Evolutionary conservation across 768 basidiomycete genomes (phyloP).

Genomic region (Nidularia pulvinata): DNA sequence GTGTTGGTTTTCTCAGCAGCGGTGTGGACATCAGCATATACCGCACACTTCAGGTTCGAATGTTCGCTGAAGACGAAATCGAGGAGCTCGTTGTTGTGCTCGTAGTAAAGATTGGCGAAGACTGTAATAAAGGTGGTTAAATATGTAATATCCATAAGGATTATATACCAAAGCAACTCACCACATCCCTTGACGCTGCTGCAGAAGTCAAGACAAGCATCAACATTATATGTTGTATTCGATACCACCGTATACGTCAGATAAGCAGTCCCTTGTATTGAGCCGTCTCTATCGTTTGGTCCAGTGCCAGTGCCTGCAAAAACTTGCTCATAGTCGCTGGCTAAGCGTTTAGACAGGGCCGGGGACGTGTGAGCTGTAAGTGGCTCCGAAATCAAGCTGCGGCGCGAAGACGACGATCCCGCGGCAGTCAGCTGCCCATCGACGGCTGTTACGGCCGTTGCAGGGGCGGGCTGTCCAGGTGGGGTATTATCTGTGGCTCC

Average conservation of each 20-base stretch:
- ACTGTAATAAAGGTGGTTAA: slow-evolving; percentile 19
- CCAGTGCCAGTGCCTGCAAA: slow-evolving; percentile 36
- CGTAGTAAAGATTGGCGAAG: slow-evolving; percentile 49
- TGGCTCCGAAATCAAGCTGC: not conserved
- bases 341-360: slow-evolving; percentile 12
- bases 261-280: slow-evolving; percentile 49
- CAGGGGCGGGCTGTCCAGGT: slow-evolving; percentile 31
- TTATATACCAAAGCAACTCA: slow-evolving; percentile 16
- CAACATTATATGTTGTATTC: slow-evolving; percentile 43
- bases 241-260: slow-evolving; percentile 43
- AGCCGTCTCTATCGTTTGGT: slow-evolving; percentile 33
- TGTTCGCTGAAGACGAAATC: slow-evolving; percentile 32
- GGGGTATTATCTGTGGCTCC: slow-evolving; percentile 21
- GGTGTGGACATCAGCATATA: slow-evolving; percentile 40
- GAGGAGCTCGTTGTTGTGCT: slow-evolving; percentile 40
- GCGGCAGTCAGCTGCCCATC: slow-evolving; percentile 34
- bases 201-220: slow-evolving; percentile 41
- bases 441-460: slow-evolving; percentile 39
- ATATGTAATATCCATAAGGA: slow-evolving; percentile 1
- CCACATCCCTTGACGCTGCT: slow-evolving; percentile 35
- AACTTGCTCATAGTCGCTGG: slow-evolving; percentile 30
- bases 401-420: slow-evolving; percentile 7
- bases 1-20: slow-evolving; percentile 43
- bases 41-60: slow-evolving; percentile 48
- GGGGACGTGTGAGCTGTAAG: slow-evolving; percentile 5